phyloP scores from a whole-genome alignment of 1,284 basidiomycete genomes.

The Malassezia yamatoensis region DNA sequence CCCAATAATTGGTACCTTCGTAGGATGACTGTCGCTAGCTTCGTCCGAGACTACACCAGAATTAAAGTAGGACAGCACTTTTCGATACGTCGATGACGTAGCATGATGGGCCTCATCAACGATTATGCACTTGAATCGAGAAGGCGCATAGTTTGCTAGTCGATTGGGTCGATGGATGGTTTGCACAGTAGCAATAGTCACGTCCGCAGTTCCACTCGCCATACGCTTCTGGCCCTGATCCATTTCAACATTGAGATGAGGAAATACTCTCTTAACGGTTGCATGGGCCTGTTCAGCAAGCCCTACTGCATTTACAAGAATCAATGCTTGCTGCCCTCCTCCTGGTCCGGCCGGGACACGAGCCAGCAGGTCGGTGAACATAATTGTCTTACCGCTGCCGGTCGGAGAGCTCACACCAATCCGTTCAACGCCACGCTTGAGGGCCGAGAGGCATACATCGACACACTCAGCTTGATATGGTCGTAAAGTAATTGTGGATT shows the following conservation, averaged over 20 bases:
- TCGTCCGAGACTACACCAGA: constrained; percentile 30
- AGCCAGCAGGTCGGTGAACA: constrained; percentile 54
- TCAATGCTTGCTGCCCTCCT: constrained; percentile 55
- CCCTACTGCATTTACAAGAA: constrained; percentile 77
- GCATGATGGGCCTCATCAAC: constrained; percentile 73
- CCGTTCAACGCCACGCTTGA: constrained; percentile 58
- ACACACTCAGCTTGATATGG: constrained; percentile 86
- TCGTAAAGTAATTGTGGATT: constrained; percentile 45
- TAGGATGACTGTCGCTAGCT: neutral
- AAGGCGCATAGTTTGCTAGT: constrained; percentile 68
- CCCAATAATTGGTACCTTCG: constrained; percentile 68
- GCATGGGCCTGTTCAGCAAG: constrained; percentile 76
- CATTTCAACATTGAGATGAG: constrained; percentile 71
- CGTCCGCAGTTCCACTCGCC: constrained; percentile 71
- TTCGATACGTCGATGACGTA: constrained; percentile 73
- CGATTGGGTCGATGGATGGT: constrained; percentile 62
- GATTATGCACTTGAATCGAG: constrained; percentile 66
- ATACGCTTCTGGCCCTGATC: constrained; percentile 71
- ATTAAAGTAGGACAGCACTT: constrained; percentile 67
- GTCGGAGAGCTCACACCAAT: constrained; percentile 89
- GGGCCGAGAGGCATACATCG: constrained; percentile 63
- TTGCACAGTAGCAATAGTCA: constrained; percentile 85
- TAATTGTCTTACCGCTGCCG: constrained; percentile 73
- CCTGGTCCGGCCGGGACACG: constrained; percentile 15
- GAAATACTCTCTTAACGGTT: constrained; percentile 61